A percentile compares a stretch with the other conserved stretches of the same genome.
Conservation (phyloP, 2,329 filamentous ascomycete species). For the Emmonsia crescens region DNA sequence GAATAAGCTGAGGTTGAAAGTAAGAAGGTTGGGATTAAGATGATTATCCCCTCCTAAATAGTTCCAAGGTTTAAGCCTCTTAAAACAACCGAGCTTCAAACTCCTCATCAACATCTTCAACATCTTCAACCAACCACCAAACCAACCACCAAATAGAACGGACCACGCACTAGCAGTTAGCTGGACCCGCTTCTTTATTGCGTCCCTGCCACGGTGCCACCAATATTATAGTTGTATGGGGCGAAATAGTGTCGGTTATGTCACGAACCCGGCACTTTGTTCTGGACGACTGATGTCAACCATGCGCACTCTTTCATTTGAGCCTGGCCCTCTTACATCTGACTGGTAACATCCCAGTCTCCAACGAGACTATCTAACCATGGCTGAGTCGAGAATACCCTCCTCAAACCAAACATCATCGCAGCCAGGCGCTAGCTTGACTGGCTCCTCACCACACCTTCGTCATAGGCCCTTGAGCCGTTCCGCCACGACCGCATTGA, state of each 20-base stretch:
- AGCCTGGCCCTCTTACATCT: neutral
- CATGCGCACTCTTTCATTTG: neutral
- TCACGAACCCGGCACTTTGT: neutral
- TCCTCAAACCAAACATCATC: neutral
- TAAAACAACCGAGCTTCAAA: too few relatives aligned
- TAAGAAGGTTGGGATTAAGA: neutral
- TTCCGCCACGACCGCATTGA: slow-evolving; percentile 28
- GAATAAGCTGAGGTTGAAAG: neutral
- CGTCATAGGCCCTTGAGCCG: slow-evolving; percentile 28
- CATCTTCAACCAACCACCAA: neutral
- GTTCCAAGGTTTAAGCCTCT: too few relatives aligned
- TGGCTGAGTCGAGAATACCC: neutral
- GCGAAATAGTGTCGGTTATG: neutral
- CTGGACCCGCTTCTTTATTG: neutral
- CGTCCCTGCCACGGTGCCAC: neutral
- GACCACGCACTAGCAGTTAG: neutral
- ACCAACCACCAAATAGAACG: neutral
- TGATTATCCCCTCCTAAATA: too few relatives aligned
- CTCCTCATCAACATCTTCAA: neutral
- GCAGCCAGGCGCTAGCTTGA: slow-evolving; percentile 9
- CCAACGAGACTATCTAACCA: neutral
- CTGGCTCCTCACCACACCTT: slow-evolving; percentile 16
- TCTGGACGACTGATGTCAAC: neutral
- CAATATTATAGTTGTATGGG: neutral
- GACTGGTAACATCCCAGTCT: neutral